Evolutionary conservation across 768 basidiomycete genomes (phyloP), one percentile per base, ranked within the genome.

Genomic region (Tylopilus plumbeoviolaceoides): DNA sequence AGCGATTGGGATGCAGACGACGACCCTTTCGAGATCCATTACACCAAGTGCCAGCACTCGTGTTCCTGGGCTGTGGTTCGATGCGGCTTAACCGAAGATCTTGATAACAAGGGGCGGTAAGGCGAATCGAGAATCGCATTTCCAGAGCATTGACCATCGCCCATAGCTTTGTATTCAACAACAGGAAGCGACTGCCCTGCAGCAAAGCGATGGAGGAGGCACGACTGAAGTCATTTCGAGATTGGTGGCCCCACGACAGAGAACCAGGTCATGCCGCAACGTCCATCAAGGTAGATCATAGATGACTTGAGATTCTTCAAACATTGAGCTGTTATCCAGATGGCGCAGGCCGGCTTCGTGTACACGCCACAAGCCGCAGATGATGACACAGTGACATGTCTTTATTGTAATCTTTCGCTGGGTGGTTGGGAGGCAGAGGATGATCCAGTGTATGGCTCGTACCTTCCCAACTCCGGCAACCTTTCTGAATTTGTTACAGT

Each of bases 311-410:
- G 6, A 7, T 1, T 25, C 39, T 31, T 25, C 54, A 21, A 40
- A n/a, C 58, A 14, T 47, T 51, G 23, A 44, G 43, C 23, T 25
- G 23, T 51, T 44, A 2, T 44, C 15, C 15, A 62, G 94, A 85
- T 98, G 81, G 89, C 94, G 0, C 82, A 81, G 59, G 92, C 93
- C 3, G 95, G 95, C 8, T 97, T 95, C 63, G 79, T 91, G 0
- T 91, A 79, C 65, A 85, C 84, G 1, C 89, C 92, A 2, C 80
- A 84, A 51, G 70, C 74, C 12, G 61, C 73, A 2, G 85, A 78
- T 4, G 87, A 91, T 59, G 95, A 98, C 67, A 81, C 84, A 1
- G 91, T 83, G 0, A 84, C 84, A 1, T 98, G 95, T 69, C 73
- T 93, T 5, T 93, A 93, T 63, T 98, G 95, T 65, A 76, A 84